Base-by-base conservation (phyloP, 2,329 filamentous ascomycete species). In the Xylaria sp. region DNA sequence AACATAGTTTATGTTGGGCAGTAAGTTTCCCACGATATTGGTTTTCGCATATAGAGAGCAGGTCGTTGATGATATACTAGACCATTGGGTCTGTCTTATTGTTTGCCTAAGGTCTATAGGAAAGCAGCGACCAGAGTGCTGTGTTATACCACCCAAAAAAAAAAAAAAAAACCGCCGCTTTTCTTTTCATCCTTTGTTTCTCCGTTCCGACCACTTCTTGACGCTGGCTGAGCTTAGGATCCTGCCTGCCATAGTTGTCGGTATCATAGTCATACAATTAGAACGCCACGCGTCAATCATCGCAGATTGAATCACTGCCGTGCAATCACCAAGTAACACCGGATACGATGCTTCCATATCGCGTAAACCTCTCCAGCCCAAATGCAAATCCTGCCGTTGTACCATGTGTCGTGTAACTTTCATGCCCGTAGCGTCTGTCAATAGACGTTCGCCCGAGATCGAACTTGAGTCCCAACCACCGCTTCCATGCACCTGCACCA, bases 141-240 rank as follows among this genome's bases (percentile, higher is more conserved):
- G 67, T 66, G 66, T 73, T 76, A 76, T 73, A 77, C 70, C 76
- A 74, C 60, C 76, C n/a, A 76, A 62, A 75, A 64, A 60, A 63
- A 63, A 51, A 41, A 48, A 63, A 64, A 57, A 62, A 74, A 63
- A 74, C 66, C 52, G 50, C n/a, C 66, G 52, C 44, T 64, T 68
- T 70, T 71, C 56, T 62, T 70, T 54, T 65, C 25, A 37, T 61
- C 69, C 41, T 65, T 28, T 56, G 37, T 44, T 52, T 28, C 13
- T 20, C 65, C 39, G 9, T 56, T 39, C n/a, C 61, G 55, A 15
- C 56, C 48, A 41, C 18, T 51, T 60, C 37, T 51, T 52, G 39
- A 15, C 37, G 41, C 37, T 51, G 2, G 44, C 34, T 18, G 37
- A 54, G 13, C 25, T 46, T 15, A 23, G 57, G 23, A 63, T 28